These are phyloP conservation scores for Epicoccum sorghinum DNA, from an alignment of 2,329 filamentous ascomycete genomes.

Conservation along the genomic window DNA sequence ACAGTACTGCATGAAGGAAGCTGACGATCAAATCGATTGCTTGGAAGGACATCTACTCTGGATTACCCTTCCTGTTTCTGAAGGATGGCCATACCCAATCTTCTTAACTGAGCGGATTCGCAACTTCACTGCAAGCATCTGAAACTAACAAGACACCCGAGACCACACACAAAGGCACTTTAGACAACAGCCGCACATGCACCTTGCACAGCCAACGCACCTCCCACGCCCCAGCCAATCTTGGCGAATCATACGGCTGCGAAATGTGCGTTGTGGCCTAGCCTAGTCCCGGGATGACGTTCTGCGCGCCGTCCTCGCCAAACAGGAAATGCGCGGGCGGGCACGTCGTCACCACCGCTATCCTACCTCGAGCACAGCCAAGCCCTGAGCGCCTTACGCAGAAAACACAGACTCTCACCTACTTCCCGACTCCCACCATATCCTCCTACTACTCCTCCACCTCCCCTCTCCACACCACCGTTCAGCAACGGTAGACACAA, in stretches of 20 bases:
- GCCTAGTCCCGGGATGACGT: slow-evolving; percentile 19
- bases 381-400: slow-evolving; percentile 7
- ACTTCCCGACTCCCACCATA: too few species aligned
- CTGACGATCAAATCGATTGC: too few species aligned
- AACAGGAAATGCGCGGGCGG: slow-evolving; percentile 1
- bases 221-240: background rate
- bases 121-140: background rate
- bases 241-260: slow-evolving; percentile 18
- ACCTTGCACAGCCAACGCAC: background rate
- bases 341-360: slow-evolving; percentile 6
- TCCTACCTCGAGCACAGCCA: background rate
- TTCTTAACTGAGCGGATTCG: too few species aligned
- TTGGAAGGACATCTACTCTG: too few species aligned
- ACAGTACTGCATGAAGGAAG: too few species aligned
- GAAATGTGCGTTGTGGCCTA: background rate
- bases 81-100: too few species aligned
- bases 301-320: slow-evolving; percentile 9
- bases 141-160: background rate
- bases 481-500: background rate
- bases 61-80: too few species aligned
- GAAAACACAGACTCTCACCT: too few species aligned
- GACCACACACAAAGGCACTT: background rate
- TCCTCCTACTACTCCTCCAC: too few species aligned
- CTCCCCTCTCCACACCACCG: too few species aligned
- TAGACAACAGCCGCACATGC: background rate